These are phyloP conservation scores for Aspergillus kassunensis DNA, from an alignment of 495 filamentous ascomycete genomes.

Conservation along the genomic window DNA sequence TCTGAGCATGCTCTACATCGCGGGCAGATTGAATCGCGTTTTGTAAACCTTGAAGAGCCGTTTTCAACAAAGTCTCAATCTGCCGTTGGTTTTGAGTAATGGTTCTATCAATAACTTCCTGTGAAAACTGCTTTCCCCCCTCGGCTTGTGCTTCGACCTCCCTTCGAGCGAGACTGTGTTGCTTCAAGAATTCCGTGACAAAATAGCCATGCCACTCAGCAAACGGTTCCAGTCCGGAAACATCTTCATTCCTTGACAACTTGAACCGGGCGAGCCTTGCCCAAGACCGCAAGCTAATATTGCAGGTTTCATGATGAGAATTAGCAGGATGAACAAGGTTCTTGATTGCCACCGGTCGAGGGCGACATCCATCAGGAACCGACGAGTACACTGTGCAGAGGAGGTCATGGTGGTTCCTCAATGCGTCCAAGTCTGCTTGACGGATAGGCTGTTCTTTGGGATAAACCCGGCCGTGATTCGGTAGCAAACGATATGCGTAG, in stretches of 20 bases:
- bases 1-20: slow-evolving; percentile 32
- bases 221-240: slow-evolving; percentile 52
- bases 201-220: slow-evolving; percentile 66
- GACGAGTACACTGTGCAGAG: slow-evolving; percentile 86
- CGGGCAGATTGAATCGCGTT: slow-evolving; percentile 42
- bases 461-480: slow-evolving; percentile 83
- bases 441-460: slow-evolving; percentile 74
- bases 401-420: slow-evolving; percentile 92
- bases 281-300: slow-evolving; percentile 81
- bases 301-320: slow-evolving; percentile 82
- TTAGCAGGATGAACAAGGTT: slow-evolving; percentile 71
- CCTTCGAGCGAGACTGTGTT: slow-evolving; percentile 55
- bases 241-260: slow-evolving; percentile 54
- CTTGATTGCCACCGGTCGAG: slow-evolving; percentile 65
- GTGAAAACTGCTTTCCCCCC: slow-evolving; percentile 37
- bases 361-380: slow-evolving; percentile 67
- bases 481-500: slow-evolving; percentile 73
- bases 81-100: slow-evolving; percentile 60
- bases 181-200: slow-evolving; percentile 50
- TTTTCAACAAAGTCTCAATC: slow-evolving; percentile 54
- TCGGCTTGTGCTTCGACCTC: slow-evolving; percentile 58
- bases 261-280: slow-evolving; percentile 72
- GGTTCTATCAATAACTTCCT: slow-evolving; percentile 49
- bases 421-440: slow-evolving; percentile 73
- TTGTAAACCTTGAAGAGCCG: slow-evolving; percentile 50